These are phyloP conservation scores for Pythium utonaiense DNA, from an alignment of 352 stramenopile genomes.

Conservation along the genomic window DNA sequence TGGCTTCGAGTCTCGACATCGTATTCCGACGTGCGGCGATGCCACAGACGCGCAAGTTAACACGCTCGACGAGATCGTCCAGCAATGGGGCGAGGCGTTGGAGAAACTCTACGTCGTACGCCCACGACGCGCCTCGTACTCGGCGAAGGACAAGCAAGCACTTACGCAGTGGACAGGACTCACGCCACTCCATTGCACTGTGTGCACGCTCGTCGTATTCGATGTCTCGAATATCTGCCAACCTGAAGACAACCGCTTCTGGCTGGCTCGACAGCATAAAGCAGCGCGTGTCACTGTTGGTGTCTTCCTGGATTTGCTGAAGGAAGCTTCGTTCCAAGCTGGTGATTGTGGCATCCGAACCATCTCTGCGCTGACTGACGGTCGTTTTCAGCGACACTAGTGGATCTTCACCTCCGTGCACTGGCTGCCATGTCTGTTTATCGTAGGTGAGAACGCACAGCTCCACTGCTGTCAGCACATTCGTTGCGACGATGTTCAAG, in stretches of 20 bases:
- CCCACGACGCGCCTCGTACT: constrained; percentile 43
- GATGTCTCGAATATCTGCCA: constrained; percentile 10
- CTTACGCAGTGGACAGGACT: constrained; percentile 7
- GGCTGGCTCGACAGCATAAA: constrained; percentile 9
- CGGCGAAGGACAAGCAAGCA: constrained; percentile 49
- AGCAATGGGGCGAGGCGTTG: constrained; percentile 34
- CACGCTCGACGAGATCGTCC: constrained; percentile 36
- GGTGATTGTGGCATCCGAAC: background rate
- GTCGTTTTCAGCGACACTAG: background rate
- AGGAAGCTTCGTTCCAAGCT: background rate
- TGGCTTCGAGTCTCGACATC: constrained; percentile 21
- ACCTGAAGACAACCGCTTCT: constrained; percentile 23
- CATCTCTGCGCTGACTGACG: background rate
- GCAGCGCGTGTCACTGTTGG: background rate
- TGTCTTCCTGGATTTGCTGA: background rate
- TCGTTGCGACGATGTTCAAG: constrained; percentile 32
- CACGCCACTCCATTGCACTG: background rate
- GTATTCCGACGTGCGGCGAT: constrained; percentile 37
- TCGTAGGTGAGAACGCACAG: constrained; percentile 34
- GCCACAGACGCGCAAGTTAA: constrained; percentile 47
- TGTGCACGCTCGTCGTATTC: background rate
- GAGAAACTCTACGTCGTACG: constrained; percentile 60
- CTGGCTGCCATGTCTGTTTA: background rate
- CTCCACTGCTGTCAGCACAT: constrained; percentile 39
- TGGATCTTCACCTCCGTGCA: background rate